Base-by-base conservation (phyloP, 352 stramenopile species). In the Globisporangium viniferum region DNA sequence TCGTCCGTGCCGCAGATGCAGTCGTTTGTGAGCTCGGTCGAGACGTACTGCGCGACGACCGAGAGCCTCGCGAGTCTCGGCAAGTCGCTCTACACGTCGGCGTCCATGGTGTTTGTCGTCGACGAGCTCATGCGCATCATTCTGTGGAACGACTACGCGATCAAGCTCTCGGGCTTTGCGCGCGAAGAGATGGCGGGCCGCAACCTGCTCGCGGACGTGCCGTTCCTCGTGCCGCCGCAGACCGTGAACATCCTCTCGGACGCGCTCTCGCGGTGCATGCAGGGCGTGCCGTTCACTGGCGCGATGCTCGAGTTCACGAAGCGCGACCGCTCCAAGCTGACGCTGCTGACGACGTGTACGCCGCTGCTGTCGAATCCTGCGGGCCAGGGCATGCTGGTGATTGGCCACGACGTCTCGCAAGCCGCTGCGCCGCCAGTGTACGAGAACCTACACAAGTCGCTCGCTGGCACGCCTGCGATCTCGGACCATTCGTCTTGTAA, bases 101-200 rank as follows among this genome's bases (percentile, higher is more conserved):
- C 78, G 7, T 76, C 84, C 1, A 67, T 94, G 41, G 85, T 94
- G 29, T 94, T 95, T 75, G 88, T 93, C 36, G 79, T 95, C 44
- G 88, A 95, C 62, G 87, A 93, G 55, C 74, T 79, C 48, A 92
- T 93, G 86, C 88, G 88, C 61, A 88, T 95, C 24, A 95, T 95
- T 41, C 68, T 95, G 18, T 95, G 88, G 88, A 95, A 95, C 62
- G 88, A 95, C 63, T 78, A 76, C 46, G 88, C 88, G 0, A 79
- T 92, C n/a, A 80, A 83, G 66, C 73, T 89, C 55, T 79, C 80
- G 39, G 88, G 88, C n/a, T 93, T 86, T 69, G 78, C 80, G 29
- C 78, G 88, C n/a, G 86, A 95, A 61, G 84, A 95, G 66, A 88
- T 95, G 76, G 88, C 88, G 0, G 88, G 88, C 0, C 83, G 88